Conservation (phyloP, 805 yeast genomes). For the Metschnikowia continentalis region DNA sequence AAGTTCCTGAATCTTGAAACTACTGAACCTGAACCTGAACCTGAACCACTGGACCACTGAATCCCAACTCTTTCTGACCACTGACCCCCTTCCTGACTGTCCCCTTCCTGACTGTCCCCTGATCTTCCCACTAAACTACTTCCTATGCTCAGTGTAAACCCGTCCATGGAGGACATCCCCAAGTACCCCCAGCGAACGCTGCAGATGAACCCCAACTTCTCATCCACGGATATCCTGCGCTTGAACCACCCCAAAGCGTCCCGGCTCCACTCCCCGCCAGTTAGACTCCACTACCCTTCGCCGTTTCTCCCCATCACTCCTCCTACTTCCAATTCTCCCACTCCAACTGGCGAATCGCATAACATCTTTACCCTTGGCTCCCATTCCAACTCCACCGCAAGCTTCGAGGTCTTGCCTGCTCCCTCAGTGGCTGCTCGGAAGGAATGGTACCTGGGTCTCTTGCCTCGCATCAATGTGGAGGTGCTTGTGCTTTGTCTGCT, state of each 20-base stretch:
- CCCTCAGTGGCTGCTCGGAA: no score
- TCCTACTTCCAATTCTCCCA: constrained; percentile 29
- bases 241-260: constrained; percentile 22
- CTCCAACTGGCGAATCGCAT: constrained; percentile 27
- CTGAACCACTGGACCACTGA: no score
- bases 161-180: constrained; percentile 15
- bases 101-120: no score
- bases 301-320: constrained; percentile 25
- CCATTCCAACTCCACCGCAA: constrained; percentile 12
- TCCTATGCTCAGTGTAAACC: constrained; percentile 17
- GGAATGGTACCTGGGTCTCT: constrained; percentile 5
- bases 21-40: no score
- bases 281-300: constrained; percentile 17
- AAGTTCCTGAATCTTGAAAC: no score
- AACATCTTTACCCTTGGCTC: constrained; percentile 10
- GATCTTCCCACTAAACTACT: background rate
- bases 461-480: constrained; percentile 13
- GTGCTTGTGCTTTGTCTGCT: constrained; percentile 48
- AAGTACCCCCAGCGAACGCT: constrained; percentile 17
- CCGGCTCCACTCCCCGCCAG: constrained; percentile 19
- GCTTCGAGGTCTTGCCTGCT: constrained; percentile 11
- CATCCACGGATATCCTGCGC: constrained; percentile 31
- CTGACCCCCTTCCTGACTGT: background rate
- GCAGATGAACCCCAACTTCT: constrained; percentile 35
- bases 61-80: no score